Evolutionary conservation across 306 rosid genomes (phyloP), one percentile per base, ranked within the genome.

Genomic region (Ammopiptanthus mongolicus): DNA sequence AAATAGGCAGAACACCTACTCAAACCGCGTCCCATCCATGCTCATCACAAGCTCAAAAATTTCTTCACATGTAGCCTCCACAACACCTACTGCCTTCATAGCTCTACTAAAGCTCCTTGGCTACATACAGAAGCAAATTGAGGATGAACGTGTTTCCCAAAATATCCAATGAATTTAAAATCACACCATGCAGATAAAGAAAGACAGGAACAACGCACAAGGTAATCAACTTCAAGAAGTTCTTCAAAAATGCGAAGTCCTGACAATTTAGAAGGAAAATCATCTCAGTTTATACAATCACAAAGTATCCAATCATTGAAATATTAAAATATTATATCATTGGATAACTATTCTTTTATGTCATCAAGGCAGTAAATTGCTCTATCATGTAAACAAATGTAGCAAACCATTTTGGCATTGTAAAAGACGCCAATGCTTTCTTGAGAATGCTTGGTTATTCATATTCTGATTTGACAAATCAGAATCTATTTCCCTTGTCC

Each of bases 21-120:
- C 97, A 89, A 95, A 95, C 89, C 99, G 99, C 31, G 90, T 90
- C 84, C 91, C 96, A 77, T 95, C 99, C 99, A 95, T 95, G 96
- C 99, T 90, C 99, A 95, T 95, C 64, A 95, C 90, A 84, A 95
- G 98, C 88, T 90, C 98, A 81, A 95, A 95, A 86, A 92, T 84
- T 81, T 95, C 96, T 87, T 95, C 99, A 41, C 99, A 95, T 1
- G 90, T 86, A 36, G 97, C 99, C 86, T 92, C 99, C 86, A 95
- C 99, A 59, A 95, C 97, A 73, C 99, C 99, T 67, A 87, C 97
- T 77, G 99, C 99, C 85, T 95, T 95, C 99, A 95, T 95, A 76
- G 99, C 99, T 80, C 93, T 88, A 83, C 99, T 90, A 78, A 87
- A 92, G 83, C 98, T 95, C 91, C 99, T 89, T 68, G 99, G 99